These are phyloP conservation scores for Ligustrum vulgare DNA, from an alignment of 257 asterid species.

Conservation along the genomic window DNA sequence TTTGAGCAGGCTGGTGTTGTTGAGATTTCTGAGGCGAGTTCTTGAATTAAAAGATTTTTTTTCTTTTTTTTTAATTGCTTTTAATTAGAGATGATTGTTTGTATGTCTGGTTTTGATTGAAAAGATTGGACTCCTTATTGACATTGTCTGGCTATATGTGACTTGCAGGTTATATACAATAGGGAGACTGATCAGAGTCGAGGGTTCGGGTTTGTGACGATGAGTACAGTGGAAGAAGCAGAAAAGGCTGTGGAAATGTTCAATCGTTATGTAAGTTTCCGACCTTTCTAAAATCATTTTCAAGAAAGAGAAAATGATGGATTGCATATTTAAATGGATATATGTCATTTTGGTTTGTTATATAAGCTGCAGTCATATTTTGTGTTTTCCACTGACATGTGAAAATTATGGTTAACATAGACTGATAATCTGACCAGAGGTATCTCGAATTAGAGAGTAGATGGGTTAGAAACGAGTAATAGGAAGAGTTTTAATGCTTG, in stretches of 20 bases:
- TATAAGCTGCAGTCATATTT: background rate
- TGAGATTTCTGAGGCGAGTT: conserved; percentile 71
- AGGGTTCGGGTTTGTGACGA: conserved; percentile 94
- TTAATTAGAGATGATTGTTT: background rate
- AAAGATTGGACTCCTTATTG: background rate
- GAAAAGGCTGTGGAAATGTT: conserved; percentile 82
- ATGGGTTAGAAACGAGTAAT: background rate
- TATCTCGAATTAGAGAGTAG: conserved; percentile 6
- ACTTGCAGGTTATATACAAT: conserved; percentile 65
- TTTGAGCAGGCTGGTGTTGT: conserved; percentile 86
- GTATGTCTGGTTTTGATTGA: background rate
- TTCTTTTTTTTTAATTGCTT: too few relatives aligned
- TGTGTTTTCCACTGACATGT: background rate
- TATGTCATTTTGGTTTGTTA: background rate
- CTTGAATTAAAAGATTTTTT: background rate
- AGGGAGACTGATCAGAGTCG: conserved; percentile 84
- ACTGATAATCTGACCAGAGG: background rate
- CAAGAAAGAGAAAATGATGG: background rate
- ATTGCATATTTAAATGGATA: background rate
- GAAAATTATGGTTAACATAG: background rate
- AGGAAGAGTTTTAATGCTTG: background rate
- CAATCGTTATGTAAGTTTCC: conserved; percentile 69
- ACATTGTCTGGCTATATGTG: background rate
- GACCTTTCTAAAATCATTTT: background rate
- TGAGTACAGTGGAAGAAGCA: conserved; percentile 88